Conservation (phyloP, 2,329 filamentous ascomycete genomes). For the Phyllosticta capitalensis region DNA sequence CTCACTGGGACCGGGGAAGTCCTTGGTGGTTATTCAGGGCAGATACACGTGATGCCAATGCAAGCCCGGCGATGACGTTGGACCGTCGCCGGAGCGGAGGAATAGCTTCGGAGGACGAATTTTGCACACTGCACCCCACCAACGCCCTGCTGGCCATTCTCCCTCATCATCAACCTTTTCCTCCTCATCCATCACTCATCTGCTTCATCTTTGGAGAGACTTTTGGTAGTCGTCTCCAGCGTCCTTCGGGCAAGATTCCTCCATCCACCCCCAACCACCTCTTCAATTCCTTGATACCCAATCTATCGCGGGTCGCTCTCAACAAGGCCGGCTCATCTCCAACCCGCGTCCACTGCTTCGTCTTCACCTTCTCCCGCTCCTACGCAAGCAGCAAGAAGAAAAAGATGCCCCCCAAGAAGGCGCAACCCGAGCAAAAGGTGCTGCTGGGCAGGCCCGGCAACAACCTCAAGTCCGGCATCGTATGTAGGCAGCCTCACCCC, state of each 20-base stretch:
- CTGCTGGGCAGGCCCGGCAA: conserved; percentile 93
- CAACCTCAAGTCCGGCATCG: conserved; percentile 97
- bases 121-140: conserved; percentile 3
- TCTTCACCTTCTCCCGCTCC: conserved; percentile 37
- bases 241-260: conserved; percentile 10
- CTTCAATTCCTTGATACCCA: conserved; percentile 25
- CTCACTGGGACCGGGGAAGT: not conserved
- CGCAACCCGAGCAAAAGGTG: conserved; percentile 86
- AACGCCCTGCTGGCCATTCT: not conserved
- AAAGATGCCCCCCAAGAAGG: conserved; percentile 96
- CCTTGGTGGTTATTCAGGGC: conserved; percentile 9
- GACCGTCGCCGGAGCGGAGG: conserved; percentile 6
- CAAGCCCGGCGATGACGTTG: no score
- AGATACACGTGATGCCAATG: not conserved
- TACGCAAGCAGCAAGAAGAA: conserved; percentile 47
- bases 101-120: conserved; percentile 2
- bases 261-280: conserved; percentile 20
- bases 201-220: conserved; percentile 4
- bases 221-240: conserved; percentile 21
- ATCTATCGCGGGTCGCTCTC: conserved; percentile 36
- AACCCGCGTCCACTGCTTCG: conserved; percentile 29
- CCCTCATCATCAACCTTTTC: not conserved
- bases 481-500: conserved; percentile 53
- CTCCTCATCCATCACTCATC: not conserved
- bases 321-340: conserved; percentile 14